A percentile compares a stretch with the other conserved stretches of the same genome.
These are phyloP conservation scores for Coniochaeta ligniaria DNA, from an alignment of 2,329 filamentous ascomycete species.

Conservation along the genomic window DNA sequence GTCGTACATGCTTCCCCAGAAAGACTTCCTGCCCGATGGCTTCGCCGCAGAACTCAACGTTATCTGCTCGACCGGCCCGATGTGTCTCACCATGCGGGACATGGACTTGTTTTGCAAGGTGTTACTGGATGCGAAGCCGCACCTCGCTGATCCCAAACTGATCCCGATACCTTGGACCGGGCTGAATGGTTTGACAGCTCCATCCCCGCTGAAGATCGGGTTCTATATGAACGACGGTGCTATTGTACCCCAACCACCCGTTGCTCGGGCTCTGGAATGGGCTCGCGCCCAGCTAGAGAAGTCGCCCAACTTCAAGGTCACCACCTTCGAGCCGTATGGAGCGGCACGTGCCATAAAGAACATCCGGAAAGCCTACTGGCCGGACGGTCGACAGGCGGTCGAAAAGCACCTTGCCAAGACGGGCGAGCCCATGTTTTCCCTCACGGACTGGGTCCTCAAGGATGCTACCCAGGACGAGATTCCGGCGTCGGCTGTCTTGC, in stretches of 20 bases:
- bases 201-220: slow-evolving; percentile 29
- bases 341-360: slow-evolving; percentile 18
- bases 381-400: slow-evolving; percentile 28
- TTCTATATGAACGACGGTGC: slow-evolving; percentile 30
- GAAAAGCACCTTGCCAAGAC: slow-evolving; percentile 23
- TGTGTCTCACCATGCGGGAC: slow-evolving; percentile 23
- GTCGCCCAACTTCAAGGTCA: slow-evolving; percentile 20
- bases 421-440: slow-evolving; percentile 34
- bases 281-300: slow-evolving; percentile 15
- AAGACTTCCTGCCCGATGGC: slow-evolving; percentile 15
- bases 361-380: slow-evolving; percentile 36
- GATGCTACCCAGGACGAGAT: slow-evolving; percentile 19
- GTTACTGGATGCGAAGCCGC: slow-evolving; percentile 15
- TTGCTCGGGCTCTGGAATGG: slow-evolving; percentile 26
- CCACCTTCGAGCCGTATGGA: slow-evolving; percentile 24
- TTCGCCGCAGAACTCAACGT: slow-evolving; percentile 25
- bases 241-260: slow-evolving; percentile 29
- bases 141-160: slow-evolving; percentile 19
- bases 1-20: slow-evolving; percentile 16
- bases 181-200: slow-evolving; percentile 10
- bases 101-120: slow-evolving; percentile 24
- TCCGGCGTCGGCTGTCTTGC: slow-evolving; percentile 15
- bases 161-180: slow-evolving; percentile 23
- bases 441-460: slow-evolving; percentile 32
- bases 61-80: slow-evolving; percentile 23